Base-by-base conservation (phyloP, 768 basidiomycete genomes). In the Leccinum subtestaceum region DNA sequence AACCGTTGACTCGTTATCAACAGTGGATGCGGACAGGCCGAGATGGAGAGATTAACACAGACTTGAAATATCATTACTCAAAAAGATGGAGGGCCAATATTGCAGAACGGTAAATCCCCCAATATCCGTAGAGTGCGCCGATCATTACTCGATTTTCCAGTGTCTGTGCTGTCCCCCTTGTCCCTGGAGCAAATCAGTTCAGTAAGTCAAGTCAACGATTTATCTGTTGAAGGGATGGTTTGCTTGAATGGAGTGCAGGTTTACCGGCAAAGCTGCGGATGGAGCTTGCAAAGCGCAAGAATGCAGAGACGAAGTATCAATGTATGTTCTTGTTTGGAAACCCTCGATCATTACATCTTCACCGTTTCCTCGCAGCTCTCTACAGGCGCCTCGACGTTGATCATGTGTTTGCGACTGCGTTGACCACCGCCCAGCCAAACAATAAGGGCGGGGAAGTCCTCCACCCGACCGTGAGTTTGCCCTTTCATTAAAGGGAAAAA, bases 1-100 rank as follows among this genome's bases (percentile, higher is more conserved):
- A 65, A 23, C 86, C 89, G 1, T 60, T 71, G 34, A 79, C 72
- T 31, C 65, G 73, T 12, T 82, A 80, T 63, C 81, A 82, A 60
- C 65, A 65, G 23, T 72, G 70, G 74, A 72, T 75, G 53, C 75
- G 81, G n/a, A 63, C 63, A 52, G 27, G 19, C 43, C 60, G 8
- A 58, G 53, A 68, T 52, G 52, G 67, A 47, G 56, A 5, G 9
- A 45, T 51, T 43, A 65, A 72, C 19, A 64, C 69, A 7, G 52
- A 74, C 17, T 78, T 91, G 12, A 63, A 69, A 15, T 79, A 83
- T 31, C 89, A 92, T 59, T 86, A 86, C 60, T 84, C 88, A 0
- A 74, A 67, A 43, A 64, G 73, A 27, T 84, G 78, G 65, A 51
- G 70, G 5, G 40, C 71, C 10, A 66, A 53, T 6, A 57, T 83